Base-by-base conservation (phyloP, 805 yeast genomes). In the Kodamaea jinghongensis region DNA sequence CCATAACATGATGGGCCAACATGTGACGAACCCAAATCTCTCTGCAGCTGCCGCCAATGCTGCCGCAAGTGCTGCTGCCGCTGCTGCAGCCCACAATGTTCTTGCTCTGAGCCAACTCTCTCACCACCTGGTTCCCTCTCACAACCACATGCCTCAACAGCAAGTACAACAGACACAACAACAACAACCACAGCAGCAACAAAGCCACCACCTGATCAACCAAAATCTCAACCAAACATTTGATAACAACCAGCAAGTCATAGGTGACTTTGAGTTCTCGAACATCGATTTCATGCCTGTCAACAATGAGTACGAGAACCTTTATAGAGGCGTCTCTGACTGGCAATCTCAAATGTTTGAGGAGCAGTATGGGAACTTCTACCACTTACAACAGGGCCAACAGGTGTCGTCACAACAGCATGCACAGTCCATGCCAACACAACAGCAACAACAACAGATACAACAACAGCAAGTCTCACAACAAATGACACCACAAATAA, bases 171-270 rank as follows among this genome's bases (percentile, higher is more conserved):
- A 20, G 8, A 5, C 5, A 8, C 23, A 20, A 8, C 23, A 20
- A 20, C 23, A 20, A 5, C 23, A 14, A 17, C 38, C 15, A 12
- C 31, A 25, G 12, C 32, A 23, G 8, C 34, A 20, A 8, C 42
- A 22, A 15, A 34, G 14, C n/a, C 37, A 33, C 12, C 43, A 34
- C 9, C 28, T 15, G 30, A 28, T 28, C 9, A 28, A 28, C 20
- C 23, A 31, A 31, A 16, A 34, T 39, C 15, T 31, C 37, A 34
- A 39, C 38, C 33, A 27, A 13, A 5, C 28, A 2, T 13, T 30
- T 12, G 42, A 25, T 10, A 27, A 36, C 35, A 17, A 22, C 14
- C n/a, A 36, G 7, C 23, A 20, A 8, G 23, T 20, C 23, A 20
- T 20, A 8, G 23, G 23, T 8, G 23, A 20, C 23, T 20, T 20